Percentiles rank a stretch among this genome's conserved stretches.
phyloP scores from a whole-genome alignment of 495 filamentous ascomycete species.

The Penicillium antarcticum region DNA sequence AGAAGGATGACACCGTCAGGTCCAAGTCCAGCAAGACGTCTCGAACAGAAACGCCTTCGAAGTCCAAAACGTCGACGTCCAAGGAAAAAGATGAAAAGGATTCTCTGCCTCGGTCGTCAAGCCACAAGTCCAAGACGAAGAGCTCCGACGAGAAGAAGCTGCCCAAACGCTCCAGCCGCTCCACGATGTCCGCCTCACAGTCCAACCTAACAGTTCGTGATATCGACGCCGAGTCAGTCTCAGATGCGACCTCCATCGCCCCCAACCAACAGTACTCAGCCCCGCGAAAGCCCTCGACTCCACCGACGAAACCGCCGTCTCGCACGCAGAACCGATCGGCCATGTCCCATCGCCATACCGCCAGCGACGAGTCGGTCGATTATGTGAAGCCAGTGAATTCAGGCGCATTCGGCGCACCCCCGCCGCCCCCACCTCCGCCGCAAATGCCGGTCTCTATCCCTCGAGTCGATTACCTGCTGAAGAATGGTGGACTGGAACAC shows the following conservation, averaged over 20 bases:
- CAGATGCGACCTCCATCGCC: constrained; percentile 64
- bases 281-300: constrained; percentile 37
- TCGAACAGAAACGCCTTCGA: constrained; percentile 40
- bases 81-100: constrained; percentile 31
- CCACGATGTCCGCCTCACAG: constrained; percentile 30
- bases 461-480: constrained; percentile 84
- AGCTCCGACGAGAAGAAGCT: constrained; percentile 28
- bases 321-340: constrained; percentile 39
- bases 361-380: constrained; percentile 38
- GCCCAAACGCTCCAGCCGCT: constrained; percentile 35
- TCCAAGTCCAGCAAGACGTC: constrained; percentile 38
- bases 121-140: constrained; percentile 34
- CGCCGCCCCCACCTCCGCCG: constrained; percentile 82
- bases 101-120: constrained; percentile 29
- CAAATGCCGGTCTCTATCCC: constrained; percentile 64
- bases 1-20: constrained; percentile 29
- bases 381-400: constrained; percentile 39
- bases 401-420: constrained; percentile 48
- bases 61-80: constrained; percentile 28
- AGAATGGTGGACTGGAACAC: constrained; percentile 73
- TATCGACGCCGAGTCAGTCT: constrained; percentile 44
- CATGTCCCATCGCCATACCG: constrained; percentile 31
- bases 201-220: constrained; percentile 40
- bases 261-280: constrained; percentile 52
- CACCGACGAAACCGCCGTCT: constrained; percentile 38